Evolutionary conservation across 495 filamentous ascomycete species (phyloP), one percentile per base, ranked within the genome.

Genomic region (Entonaema liquescens): DNA sequence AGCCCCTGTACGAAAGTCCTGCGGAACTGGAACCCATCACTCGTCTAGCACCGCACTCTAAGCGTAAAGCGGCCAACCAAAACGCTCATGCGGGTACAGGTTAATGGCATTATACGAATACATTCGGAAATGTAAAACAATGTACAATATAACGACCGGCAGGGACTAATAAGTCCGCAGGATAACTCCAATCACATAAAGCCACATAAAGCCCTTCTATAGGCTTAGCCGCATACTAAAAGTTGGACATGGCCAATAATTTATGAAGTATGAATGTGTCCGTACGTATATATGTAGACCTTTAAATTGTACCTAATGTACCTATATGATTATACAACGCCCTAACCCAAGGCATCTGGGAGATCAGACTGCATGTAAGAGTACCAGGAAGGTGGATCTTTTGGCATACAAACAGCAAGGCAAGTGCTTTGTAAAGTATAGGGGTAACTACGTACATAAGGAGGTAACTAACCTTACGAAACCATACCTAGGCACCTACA

Each of bases 1-100:
- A 80, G 53, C 74, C 76, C 13, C 36, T 79, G 42, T 56, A 21
- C 19, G 28, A 15, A 15, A 19, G 9, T 19, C 17, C 53, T 3
- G 29, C 35, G 1, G n/a, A 56, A 29, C 26, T 72, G 26, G 49
- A 54, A 31, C 28, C 68, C 1, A 66, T 69, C 17, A 44, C 50
- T 31, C 36, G 49, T 31, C 21, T 58, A 23, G 44, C 53, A 17
- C 50, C 65, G 17, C 36, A 54, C 1, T 17, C 57, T 3, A 31
- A n/a, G 25, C 8, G 21, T 0, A 15, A 3, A 6, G 8, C 17
- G 29, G 13, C 12, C 12, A 1, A 6, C 21, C 3, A 4, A 36
- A 9, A 15, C n/a, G 23, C 35, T 31, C 7, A 49, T 7, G 19
- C 61, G 4, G 25, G 35, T n/a, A 15, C 12, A 44, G 21, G 53